phyloP scores from a whole-genome alignment of 177 flowering plant species.

The Vitis hybrid region DNA sequence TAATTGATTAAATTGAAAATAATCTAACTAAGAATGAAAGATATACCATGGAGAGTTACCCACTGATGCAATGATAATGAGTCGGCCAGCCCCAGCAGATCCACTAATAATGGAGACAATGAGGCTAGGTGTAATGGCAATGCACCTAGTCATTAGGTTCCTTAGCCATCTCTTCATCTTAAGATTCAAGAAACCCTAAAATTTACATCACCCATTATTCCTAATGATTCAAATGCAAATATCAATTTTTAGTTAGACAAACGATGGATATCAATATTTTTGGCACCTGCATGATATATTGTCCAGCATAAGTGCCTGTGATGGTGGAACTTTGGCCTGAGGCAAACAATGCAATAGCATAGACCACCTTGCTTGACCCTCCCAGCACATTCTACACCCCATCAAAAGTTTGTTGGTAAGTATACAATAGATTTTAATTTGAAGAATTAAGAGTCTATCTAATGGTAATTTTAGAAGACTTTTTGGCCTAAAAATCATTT shows the following conservation, averaged over 20 bases:
- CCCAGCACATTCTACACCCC: conserved; percentile 76
- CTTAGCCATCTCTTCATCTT: conserved; percentile 80
- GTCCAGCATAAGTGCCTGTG: conserved; percentile 94
- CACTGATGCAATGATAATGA: conserved; percentile 92
- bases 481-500: too few species aligned
- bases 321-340: conserved; percentile 95
- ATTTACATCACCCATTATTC: background rate
- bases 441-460: too few species aligned
- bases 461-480: too few species aligned
- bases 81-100: conserved; percentile 72
- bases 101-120: conserved; percentile 85
- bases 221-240: too few species aligned
- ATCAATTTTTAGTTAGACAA: too few species aligned
- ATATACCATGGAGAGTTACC: background rate
- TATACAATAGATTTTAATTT: too few species aligned
- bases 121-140: conserved; percentile 87
- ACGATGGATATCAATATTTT: too few species aligned
- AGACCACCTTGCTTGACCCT: conserved; percentile 54
- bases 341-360: conserved; percentile 79
- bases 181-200: conserved; percentile 85
- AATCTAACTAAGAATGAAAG: too few species aligned
- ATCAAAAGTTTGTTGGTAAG: too few species aligned
- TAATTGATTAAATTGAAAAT: background rate
- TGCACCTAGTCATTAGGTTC: conserved; percentile 67
- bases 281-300: conserved; percentile 82